Percentiles rank a stretch among this genome's conserved stretches.
Conservation (phyloP, 1,284 basidiomycete species). For the Cystobasidium sp. region DNA sequence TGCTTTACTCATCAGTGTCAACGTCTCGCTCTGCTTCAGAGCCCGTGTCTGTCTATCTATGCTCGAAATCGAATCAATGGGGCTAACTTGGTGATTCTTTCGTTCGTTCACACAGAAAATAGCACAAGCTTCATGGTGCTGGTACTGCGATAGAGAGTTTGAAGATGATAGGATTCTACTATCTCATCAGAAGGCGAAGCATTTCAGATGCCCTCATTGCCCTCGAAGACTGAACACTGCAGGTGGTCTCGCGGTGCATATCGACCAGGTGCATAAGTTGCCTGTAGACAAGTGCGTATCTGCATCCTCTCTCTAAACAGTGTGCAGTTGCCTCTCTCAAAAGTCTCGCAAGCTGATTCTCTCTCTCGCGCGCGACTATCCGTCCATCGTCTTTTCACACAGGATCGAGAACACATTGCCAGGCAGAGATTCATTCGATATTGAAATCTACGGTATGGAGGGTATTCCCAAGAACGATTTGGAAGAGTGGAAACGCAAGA, state of each 20-base stretch:
- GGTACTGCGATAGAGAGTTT: slow-evolving; percentile 99
- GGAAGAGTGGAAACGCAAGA: slow-evolving; percentile 90
- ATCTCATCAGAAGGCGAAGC: slow-evolving; percentile 99
- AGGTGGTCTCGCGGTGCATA: slow-evolving; percentile 96
- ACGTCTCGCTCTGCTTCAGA: too few species aligned
- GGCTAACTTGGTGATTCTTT: neutral
- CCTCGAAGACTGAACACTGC: slow-evolving; percentile 95
- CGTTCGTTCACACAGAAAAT: slow-evolving; percentile 11
- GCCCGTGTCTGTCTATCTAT: neutral
- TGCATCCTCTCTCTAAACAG: too few species aligned
- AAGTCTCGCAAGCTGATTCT: too few species aligned
- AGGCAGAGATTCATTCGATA: slow-evolving; percentile 94
- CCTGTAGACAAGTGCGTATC: slow-evolving; percentile 85
- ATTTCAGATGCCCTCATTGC: slow-evolving; percentile 96
- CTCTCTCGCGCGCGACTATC: too few species aligned
- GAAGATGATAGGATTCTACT: slow-evolving; percentile 98
- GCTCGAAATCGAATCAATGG: neutral
- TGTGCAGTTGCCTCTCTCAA: slow-evolving; percentile 30
- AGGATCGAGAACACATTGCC: slow-evolving; percentile 96
- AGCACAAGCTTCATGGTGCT: slow-evolving; percentile 72
- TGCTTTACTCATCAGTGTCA: neutral
- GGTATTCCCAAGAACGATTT: slow-evolving; percentile 93
- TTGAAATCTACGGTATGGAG: slow-evolving; percentile 99
- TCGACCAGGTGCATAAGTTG: slow-evolving; percentile 97
- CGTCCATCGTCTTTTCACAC: slow-evolving; percentile 45